Evolutionary conservation across 768 basidiomycete genomes (phyloP).

Genomic region (Calocybe cyanea): DNA sequence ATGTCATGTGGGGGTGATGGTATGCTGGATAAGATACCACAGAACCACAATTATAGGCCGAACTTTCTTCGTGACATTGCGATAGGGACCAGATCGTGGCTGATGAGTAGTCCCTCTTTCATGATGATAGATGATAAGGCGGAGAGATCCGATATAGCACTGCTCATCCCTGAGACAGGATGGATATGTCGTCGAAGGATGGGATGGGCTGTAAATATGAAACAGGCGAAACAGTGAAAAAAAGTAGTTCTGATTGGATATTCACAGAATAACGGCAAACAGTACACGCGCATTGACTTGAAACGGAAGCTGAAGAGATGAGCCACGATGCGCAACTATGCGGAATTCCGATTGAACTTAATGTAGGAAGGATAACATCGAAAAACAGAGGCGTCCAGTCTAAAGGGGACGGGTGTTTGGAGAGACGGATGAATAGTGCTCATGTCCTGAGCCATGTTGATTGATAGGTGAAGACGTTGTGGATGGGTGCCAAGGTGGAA

Average conservation of each 20-base stretch:
- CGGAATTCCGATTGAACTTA: slow-evolving; percentile 30
- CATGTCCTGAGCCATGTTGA: slow-evolving; percentile 49
- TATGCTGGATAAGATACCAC: background rate
- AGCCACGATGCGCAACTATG: slow-evolving; percentile 23
- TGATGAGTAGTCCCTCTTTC: background rate
- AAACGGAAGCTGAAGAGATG: slow-evolving; percentile 24
- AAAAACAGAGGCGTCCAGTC: slow-evolving; percentile 25
- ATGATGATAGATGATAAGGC: slow-evolving; percentile 14
- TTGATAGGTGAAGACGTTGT: slow-evolving; percentile 37
- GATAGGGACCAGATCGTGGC: background rate
- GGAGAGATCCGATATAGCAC: slow-evolving; percentile 23
- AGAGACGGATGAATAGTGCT: slow-evolving; percentile 19
- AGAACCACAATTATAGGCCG: background rate
- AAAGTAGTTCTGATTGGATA: slow-evolving; percentile 24
- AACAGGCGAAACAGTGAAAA: slow-evolving; percentile 24
- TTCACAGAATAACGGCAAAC: slow-evolving; percentile 27
- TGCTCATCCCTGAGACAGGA: slow-evolving; percentile 51
- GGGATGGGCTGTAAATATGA: slow-evolving; percentile 27
- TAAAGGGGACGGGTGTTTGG: slow-evolving; percentile 21
- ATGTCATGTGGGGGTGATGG: slow-evolving; percentile 7
- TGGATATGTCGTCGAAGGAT: slow-evolving; percentile 57
- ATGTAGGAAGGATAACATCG: slow-evolving; percentile 25
- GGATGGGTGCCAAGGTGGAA: slow-evolving; percentile 40
- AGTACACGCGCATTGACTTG: slow-evolving; percentile 26
- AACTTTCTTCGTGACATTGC: background rate